Base-by-base conservation (phyloP, 208 protist species). In the Vickermania spadyakhi region DNA sequence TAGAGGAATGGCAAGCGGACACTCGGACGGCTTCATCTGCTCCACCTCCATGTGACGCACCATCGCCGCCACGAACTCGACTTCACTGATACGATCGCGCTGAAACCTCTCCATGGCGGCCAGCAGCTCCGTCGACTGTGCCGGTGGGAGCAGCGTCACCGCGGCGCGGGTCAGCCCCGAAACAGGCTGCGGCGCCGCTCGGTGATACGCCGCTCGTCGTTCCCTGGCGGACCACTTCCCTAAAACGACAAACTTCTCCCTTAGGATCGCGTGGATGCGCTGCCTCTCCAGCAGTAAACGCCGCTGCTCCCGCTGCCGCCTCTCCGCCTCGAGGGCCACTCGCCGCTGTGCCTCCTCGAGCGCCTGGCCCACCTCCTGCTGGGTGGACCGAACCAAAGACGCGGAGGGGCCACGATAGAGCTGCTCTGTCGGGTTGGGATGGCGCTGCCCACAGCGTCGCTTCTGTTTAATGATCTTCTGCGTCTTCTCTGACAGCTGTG, bases 81-180 rank as follows among this genome's bases (percentile, higher is more conserved):
- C 50, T 62, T 80, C 77, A 21, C 36, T 69, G 28, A 90, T 60
- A 26, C 45, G 61, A 29, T 56, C 54, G 14, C 56, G 31, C 0
- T 68, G 68, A 54, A 70, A 85, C 42, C 72, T 2, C 62, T 75
- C 62, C 22, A 94, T 28, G 0, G 77, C 72, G 5, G 60, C 56
- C 22, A 79, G 55, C 22, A 91, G 55, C 68, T 89, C 86, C 52
- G 82, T 77, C 22, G 78, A 57, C 45, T 94, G 83, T 0, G 75
- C 73, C 0, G 75, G 31, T 29, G 73, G 79, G n/a, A 94, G 62
- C 28, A 86, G 11, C 50, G 81, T 64, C 11, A 84, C 63, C 11
- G 81, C 66, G 29, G 79, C 87, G 0, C 73, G 67, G 3, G 78
- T 69, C 29, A 94, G 57, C 4, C 68, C 64, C 3, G 79, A 68